Base-by-base conservation (phyloP, 2,329 filamentous ascomycete genomes). In the Fusarium albidum region DNA sequence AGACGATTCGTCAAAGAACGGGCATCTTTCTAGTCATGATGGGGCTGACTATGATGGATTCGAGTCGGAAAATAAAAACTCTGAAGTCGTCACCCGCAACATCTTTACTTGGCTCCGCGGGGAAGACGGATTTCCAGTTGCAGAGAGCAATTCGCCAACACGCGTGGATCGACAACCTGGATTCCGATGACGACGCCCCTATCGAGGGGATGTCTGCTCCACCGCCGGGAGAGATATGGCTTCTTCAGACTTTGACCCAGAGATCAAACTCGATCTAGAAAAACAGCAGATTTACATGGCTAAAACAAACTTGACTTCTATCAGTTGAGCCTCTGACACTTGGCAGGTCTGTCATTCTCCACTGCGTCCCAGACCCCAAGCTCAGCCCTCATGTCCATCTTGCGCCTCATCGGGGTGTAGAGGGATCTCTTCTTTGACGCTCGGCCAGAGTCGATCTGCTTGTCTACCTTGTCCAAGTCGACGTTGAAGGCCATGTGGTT, bases 51-150 rank as follows among this genome's bases (percentile, higher is more conserved):
- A 55, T n/a, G 39, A 57, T 3, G 38, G 49, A 0, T 39, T 46
- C n/a, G 59, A 64, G 4, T 55, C 31, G 1, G 59, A 61, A 14
- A 47, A 61, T 1, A 52, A 57, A 5, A 49, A 13, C 2, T 59
- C 60, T 0, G 52, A 66, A 60, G 62, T 63, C 57, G 62, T 66
- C 9, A 70, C 64, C 4, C 55, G 60, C 14, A 69, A 70, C 26
- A 61, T 69, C 34, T 70, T 70, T 28, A 65, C 59, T 21, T 70
- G 65, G 63, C 63, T 71, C 11, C 65, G 65, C 25, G 63, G 58
- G 25, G 46, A 64, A 4, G 62, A 64, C 11, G 65, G 68, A 3
- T 71, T 69, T 53, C 66, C 67, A 10, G 53, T 71, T 12, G 63
- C 60, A 1, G 68, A 70, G 45, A 64, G 63, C 38, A 28, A 68